Conservation (phyloP, 2,329 filamentous ascomycete genomes). For the Parascedosporium putredinis region DNA sequence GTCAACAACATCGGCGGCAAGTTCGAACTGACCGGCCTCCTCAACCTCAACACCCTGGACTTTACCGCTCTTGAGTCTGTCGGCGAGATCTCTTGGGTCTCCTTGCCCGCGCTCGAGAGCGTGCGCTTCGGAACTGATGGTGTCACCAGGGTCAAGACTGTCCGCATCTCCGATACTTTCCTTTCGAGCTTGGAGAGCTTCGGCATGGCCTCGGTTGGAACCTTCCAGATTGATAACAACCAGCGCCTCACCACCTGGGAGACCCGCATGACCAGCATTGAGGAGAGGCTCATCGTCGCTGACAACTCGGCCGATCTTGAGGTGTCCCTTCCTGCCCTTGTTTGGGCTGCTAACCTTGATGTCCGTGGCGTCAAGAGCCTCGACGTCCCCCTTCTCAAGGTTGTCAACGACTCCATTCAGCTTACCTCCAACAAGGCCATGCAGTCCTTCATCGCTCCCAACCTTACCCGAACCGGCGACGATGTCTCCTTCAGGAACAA, state of each 20-base stretch:
- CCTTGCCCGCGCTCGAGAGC: constrained; percentile 50
- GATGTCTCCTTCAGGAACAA: constrained; percentile 56
- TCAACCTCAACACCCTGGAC: constrained; percentile 55
- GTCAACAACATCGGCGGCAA: constrained; percentile 56
- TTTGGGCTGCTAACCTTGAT: constrained; percentile 38
- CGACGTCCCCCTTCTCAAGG: constrained; percentile 59
- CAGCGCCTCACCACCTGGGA: constrained; percentile 62
- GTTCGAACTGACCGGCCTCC: constrained; percentile 62
- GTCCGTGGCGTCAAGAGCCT: constrained; percentile 70
- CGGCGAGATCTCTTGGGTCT: constrained; percentile 58
- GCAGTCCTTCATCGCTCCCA: constrained; percentile 48
- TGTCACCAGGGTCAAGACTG: constrained; percentile 55
- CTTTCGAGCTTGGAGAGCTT: constrained; percentile 71
- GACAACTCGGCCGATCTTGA: constrained; percentile 68
- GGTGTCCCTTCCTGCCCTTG: constrained; percentile 67
- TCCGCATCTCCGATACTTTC: constrained; percentile 79
- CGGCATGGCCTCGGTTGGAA: constrained; percentile 61
- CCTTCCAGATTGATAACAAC: constrained; percentile 87
- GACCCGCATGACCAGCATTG: constrained; percentile 70
- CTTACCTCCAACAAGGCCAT: constrained; percentile 71
- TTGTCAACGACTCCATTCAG: constrained; percentile 68
- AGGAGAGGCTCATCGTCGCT: constrained; percentile 58
- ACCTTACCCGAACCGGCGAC: constrained; percentile 57
- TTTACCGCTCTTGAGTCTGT: constrained; percentile 58
- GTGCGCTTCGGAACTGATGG: constrained; percentile 39